A percentile compares a stretch with the other conserved stretches of the same genome.
phyloP scores from a whole-genome alignment of 352 stramenopile species.

The Thalassiosira ordinaria region DNA sequence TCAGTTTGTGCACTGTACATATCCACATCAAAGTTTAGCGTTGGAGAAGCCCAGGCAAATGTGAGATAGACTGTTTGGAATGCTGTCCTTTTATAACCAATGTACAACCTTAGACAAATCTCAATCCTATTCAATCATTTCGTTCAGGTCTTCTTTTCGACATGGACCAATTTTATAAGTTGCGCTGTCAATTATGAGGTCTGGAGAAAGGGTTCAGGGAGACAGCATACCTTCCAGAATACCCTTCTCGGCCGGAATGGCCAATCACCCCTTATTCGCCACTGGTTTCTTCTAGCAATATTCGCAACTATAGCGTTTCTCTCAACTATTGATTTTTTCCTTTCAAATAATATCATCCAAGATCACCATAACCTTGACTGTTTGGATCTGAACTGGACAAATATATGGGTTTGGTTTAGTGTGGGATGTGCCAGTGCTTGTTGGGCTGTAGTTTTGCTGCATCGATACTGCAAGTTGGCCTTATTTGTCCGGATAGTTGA shows the following conservation, averaged over 20 bases:
- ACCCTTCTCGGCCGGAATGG: conserved; percentile 35
- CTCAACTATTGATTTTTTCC: conserved; percentile 34
- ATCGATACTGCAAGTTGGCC: not conserved
- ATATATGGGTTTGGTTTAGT: conserved; percentile 38
- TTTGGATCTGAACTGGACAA: conserved; percentile 6
- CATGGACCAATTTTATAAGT: conserved; percentile 45
- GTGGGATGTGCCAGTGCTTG: not conserved
- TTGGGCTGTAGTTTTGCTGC: conserved; percentile 28
- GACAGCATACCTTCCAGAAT: conserved; percentile 36
- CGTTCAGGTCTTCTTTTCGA: conserved; percentile 38
- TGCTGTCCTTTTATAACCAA: not conserved
- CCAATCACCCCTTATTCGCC: too few species aligned
- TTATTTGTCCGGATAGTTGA: conserved; percentile 17
- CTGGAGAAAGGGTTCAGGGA: conserved; percentile 39
- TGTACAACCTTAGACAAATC: not conserved
- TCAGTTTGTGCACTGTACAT: conserved; percentile 35
- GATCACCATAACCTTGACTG: conserved; percentile 19
- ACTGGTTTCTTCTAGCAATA: conserved; percentile 35
- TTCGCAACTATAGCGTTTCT: conserved; percentile 35
- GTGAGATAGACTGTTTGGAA: not conserved
- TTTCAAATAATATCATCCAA: conserved; percentile 17
- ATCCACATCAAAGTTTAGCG: conserved; percentile 43
- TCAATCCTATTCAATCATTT: not conserved
- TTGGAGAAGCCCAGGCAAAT: conserved; percentile 49
- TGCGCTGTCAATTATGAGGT: conserved; percentile 36